Evolutionary conservation across 2,329 filamentous ascomycete species (phyloP).

Genomic region (Aureobasidium musti): DNA sequence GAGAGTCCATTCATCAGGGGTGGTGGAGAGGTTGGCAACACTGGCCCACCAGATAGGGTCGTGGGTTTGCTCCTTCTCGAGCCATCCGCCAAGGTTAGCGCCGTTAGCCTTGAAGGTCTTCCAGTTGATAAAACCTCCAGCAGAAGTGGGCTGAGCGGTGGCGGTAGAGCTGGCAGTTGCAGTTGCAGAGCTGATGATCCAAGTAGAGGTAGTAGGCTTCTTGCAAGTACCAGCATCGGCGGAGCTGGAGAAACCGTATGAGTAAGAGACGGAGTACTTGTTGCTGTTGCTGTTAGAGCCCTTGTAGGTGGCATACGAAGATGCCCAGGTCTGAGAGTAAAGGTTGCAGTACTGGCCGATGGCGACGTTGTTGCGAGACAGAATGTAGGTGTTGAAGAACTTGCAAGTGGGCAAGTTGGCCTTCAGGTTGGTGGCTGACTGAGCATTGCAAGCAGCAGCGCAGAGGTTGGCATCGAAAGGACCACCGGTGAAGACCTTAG

Average conservation of each 20-base stretch:
- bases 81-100: constrained; percentile 42
- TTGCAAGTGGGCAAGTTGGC: constrained; percentile 32
- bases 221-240: constrained; percentile 31
- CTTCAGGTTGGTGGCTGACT: constrained; percentile 33
- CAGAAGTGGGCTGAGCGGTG: constrained; percentile 14
- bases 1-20: constrained; percentile 43
- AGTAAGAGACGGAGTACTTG: constrained; percentile 31
- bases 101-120: constrained; percentile 34
- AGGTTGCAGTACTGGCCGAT: constrained; percentile 38
- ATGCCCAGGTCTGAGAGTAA: constrained; percentile 34
- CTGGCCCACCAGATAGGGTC: constrained; percentile 37
- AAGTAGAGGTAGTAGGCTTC: constrained; percentile 25
- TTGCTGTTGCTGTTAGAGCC: constrained; percentile 32
- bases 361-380: constrained; percentile 29
- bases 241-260: constrained; percentile 31
- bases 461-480: constrained; percentile 39
- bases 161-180: constrained; percentile 16
- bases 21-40: constrained; percentile 32
- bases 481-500: constrained; percentile 34
- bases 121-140: constrained; percentile 33
- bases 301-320: constrained; percentile 34
- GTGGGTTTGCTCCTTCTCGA: constrained; percentile 38
- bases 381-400: constrained; percentile 35
- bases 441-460: constrained; percentile 35
- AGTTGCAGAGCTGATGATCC: constrained; percentile 25